Conservation (phyloP, 2,329 filamentous ascomycete genomes). For the Epichloe sp. region DNA sequence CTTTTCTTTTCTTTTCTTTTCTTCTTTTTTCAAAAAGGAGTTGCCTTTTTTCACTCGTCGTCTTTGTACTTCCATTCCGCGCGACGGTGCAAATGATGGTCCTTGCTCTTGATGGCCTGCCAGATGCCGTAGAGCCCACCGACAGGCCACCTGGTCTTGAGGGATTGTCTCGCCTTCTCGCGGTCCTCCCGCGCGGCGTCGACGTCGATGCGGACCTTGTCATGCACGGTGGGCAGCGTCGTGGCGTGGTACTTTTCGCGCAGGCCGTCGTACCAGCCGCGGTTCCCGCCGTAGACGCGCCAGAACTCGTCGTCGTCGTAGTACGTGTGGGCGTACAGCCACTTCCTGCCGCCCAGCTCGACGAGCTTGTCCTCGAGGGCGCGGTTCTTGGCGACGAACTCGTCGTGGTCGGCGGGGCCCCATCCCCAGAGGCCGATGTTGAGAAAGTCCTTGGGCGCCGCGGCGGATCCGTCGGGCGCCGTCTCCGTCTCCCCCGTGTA, state of each 20-base stretch:
- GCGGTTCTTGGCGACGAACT: conserved; percentile 59
- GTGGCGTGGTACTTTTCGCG: conserved; percentile 49
- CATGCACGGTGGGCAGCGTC: conserved; percentile 52
- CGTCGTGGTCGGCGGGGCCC: conserved; percentile 40
- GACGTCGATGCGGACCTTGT: conserved; percentile 52
- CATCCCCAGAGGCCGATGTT: conserved; percentile 71
- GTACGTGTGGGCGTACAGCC: conserved; percentile 78
- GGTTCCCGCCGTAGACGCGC: conserved; percentile 41
- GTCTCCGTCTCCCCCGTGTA: conserved; percentile 26
- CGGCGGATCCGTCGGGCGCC: conserved; percentile 7
- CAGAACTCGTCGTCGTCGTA: conserved; percentile 64
- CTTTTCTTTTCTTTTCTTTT: too few species aligned
- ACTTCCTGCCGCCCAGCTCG: conserved; percentile 66
- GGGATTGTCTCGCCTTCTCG: conserved; percentile 24
- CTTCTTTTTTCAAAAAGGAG: too few species aligned
- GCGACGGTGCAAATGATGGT: conserved; percentile 39
- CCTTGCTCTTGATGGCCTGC: conserved; percentile 43
- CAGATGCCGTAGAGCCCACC: conserved; percentile 47
- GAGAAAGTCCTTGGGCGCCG: conserved; percentile 29
- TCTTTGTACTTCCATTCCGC: conserved; percentile 41
- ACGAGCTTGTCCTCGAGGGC: conserved; percentile 56
- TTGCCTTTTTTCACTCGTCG: conserved; percentile 2
- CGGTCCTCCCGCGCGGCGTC: conserved; percentile 28
- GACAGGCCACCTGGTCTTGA: conserved; percentile 39
- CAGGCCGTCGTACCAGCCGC: conserved; percentile 47